These are phyloP conservation scores for Paraphaeosphaeria sporulosa DNA, from an alignment of 2,329 filamentous ascomycete species.

Conservation along the genomic window DNA sequence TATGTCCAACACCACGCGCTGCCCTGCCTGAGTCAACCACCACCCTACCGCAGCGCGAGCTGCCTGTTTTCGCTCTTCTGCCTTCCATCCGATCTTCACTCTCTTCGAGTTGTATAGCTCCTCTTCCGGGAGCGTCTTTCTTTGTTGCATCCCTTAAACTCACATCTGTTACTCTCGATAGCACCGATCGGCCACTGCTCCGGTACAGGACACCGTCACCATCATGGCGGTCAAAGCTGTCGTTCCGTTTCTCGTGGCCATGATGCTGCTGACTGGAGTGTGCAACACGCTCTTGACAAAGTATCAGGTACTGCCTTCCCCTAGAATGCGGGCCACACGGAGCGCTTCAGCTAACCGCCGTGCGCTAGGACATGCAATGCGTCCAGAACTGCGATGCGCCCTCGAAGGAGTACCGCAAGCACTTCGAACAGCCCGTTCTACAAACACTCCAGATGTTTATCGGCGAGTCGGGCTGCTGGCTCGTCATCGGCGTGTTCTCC, in stretches of 20 bases:
- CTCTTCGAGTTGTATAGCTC: conserved; percentile 13
- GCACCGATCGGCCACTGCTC: conserved; percentile 14
- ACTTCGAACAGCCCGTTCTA: conserved; percentile 94
- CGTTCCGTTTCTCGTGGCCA: conserved; percentile 85
- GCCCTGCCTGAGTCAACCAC: conserved; percentile 15
- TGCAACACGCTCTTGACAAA: conserved; percentile 98
- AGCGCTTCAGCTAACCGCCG: conserved; percentile 25
- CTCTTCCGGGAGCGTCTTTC: conserved; percentile 14
- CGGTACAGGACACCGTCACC: conserved; percentile 10
- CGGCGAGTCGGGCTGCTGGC: conserved; percentile 94
- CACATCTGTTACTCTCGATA: conserved; percentile 22
- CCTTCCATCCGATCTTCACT: conserved; percentile 12
- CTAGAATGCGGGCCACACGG: neutral
- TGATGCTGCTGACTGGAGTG: conserved; percentile 96
- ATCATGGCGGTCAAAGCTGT: conserved; percentile 74
- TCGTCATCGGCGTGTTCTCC: conserved; percentile 77
- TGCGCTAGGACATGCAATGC: conserved; percentile 87
- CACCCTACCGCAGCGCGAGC: conserved; percentile 20
- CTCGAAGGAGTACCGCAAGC: conserved; percentile 69
- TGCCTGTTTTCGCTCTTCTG: conserved; percentile 23
- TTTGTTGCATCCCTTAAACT: conserved; percentile 20
- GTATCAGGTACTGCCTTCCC: conserved; percentile 72
- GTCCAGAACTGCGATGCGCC: conserved; percentile 83
- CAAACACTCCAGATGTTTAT: conserved; percentile 98
- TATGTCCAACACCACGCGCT: conserved; percentile 18